Conservation (phyloP, 345 rosid genomes). For the Litchi chinensis region DNA sequence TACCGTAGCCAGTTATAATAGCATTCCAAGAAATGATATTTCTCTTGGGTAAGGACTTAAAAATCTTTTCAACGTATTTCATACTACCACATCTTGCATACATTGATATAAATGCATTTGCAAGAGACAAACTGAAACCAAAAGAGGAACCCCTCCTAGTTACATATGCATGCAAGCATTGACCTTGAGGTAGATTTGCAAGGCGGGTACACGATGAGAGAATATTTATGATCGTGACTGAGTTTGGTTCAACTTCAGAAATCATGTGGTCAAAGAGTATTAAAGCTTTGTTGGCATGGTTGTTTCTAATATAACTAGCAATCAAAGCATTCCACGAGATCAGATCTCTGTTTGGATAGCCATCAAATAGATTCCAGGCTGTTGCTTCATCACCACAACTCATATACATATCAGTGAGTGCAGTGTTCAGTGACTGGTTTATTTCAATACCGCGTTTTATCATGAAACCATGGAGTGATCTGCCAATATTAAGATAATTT, state of each 20-base stretch:
- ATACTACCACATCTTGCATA: conserved; percentile 59
- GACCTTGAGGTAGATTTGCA: conserved; percentile 46
- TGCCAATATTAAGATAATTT: conserved; percentile 34
- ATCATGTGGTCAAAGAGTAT: conserved; percentile 43
- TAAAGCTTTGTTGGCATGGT: conserved; percentile 40
- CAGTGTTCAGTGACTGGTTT: conserved; percentile 40
- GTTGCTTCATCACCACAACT: conserved; percentile 49
- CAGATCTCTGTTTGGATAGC: conserved; percentile 37
- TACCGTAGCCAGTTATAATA: no score
- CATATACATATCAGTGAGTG: conserved; percentile 54
- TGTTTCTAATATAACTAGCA: conserved; percentile 37
- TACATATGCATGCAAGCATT: conserved; percentile 46
- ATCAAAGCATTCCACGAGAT: conserved; percentile 65
- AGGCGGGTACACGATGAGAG: conserved; percentile 49
- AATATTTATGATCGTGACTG: conserved; percentile 42
- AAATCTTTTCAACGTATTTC: conserved; percentile 39
- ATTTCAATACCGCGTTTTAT: conserved; percentile 41
- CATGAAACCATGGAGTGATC: conserved; percentile 45
- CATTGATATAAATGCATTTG: conserved; percentile 55
- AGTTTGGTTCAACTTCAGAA: conserved; percentile 47
- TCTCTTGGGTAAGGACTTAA: conserved; percentile 33
- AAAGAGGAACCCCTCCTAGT: conserved; percentile 31
- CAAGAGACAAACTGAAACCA: conserved; percentile 33
- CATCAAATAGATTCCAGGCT: conserved; percentile 44
- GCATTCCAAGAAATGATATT: conserved; percentile 58